Evolutionary conservation across 176 grass and related monocot genomes (phyloP), one percentile per base, ranked within the genome.

Genomic region (Thinopyrum elongatum): DNA sequence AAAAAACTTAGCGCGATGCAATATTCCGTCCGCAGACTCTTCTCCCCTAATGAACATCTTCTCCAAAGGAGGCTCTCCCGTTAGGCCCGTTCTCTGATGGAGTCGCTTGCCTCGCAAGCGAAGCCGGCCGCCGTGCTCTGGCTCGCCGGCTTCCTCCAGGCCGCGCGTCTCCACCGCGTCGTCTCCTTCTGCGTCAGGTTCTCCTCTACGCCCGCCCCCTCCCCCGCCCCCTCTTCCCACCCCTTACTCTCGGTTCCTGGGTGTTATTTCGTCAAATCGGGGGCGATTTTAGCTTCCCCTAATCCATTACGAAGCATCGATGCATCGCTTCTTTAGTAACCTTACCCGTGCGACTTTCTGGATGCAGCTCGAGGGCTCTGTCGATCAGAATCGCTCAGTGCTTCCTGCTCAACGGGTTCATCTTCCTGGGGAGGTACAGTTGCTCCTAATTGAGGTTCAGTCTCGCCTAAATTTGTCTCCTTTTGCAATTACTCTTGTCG

Each of bases 381-480:
- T 87, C 82, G 60, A 76, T 91, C 79, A 92, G 94, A 74, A 96
- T 95, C 38, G 90, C 88, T 34, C 94, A 96, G 85, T 96, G 97
- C 86, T 99, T 99, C 84, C 90, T 99, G 79, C 85, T 99, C 76
- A 96, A 99, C 25, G 94, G 97, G 8, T 42, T 99, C 22, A 96
- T 96, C 83, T 99, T 96, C 84, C 58, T 99, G 3, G 97, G 97
- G 81, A 99, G 97, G 97, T 99, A 91, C 44, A 23, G n/a, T 58
- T 65, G 25, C 65, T 92, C 22, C 7, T 70, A 70, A 55, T 82
- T 80, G 59, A 65, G 59, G 26, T 80, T 77, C 10, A 74, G 79
- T 58, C 23, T 23, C 22, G 3, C 21, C 12, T 62, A 35, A 78
- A 82, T 70, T 70, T 77, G 31, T 55, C 29, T 10, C 16, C 2